A percentile compares a stretch with the other conserved stretches of the same genome.
Evolutionary conservation across 768 basidiomycete genomes (phyloP).

Genomic region (Phylloporus arenicola): DNA sequence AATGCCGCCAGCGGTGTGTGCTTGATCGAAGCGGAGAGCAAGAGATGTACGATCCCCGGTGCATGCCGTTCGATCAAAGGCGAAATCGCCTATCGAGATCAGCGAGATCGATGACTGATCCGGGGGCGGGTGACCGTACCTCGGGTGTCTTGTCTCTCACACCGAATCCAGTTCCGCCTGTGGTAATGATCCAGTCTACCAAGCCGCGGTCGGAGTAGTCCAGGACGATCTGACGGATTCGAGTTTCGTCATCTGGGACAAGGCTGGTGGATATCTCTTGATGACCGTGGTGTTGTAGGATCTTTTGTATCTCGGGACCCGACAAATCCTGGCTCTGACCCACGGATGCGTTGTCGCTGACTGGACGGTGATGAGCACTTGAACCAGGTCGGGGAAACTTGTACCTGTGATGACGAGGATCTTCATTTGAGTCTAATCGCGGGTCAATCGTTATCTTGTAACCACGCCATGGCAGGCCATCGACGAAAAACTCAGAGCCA

Average conservation of each 20-base stretch:
- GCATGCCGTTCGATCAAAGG: slow-evolving; percentile 63
- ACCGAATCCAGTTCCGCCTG: slow-evolving; percentile 87
- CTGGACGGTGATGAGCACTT: slow-evolving; percentile 22
- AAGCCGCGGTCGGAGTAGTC: slow-evolving; percentile 40
- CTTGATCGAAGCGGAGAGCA: slow-evolving; percentile 62
- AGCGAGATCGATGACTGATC: neutral
- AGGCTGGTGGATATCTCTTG: slow-evolving; percentile 37
- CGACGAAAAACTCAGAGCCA: neutral
- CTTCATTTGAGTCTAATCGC: slow-evolving; percentile 11
- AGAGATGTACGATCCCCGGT: slow-evolving; percentile 69
- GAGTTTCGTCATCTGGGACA: slow-evolving; percentile 60
- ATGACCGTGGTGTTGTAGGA: slow-evolving; percentile 39
- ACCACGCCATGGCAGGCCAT: neutral
- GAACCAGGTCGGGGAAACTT: no score
- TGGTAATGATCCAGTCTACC: slow-evolving; percentile 76
- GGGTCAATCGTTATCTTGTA: neutral
- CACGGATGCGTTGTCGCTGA: slow-evolving; percentile 66
- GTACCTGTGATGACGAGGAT: slow-evolving; percentile 27
- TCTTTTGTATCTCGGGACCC: slow-evolving; percentile 54
- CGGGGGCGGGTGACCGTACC: slow-evolving; percentile 35
- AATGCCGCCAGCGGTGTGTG: slow-evolving; percentile 79
- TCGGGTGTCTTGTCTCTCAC: slow-evolving; percentile 79
- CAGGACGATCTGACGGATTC: slow-evolving; percentile 46
- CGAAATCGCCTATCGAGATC: slow-evolving; percentile 43
- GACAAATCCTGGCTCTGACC: slow-evolving; percentile 53